A percentile compares a stretch with the other conserved stretches of the same genome.
Evolutionary conservation across 306 rosid species (phyloP).

Genomic region (Alnus glutinosa): DNA sequence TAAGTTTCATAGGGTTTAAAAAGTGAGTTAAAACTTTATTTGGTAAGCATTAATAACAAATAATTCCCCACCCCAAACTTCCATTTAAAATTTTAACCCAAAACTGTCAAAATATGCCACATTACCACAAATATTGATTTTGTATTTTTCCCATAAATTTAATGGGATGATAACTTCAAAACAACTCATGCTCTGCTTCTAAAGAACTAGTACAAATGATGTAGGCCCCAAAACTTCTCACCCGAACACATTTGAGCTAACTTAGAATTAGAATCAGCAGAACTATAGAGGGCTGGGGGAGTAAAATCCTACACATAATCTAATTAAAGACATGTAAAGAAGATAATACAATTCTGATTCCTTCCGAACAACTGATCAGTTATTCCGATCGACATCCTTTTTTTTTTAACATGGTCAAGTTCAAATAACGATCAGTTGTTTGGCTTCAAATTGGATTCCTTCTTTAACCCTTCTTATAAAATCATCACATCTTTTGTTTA

Average conservation of each 20-base stretch:
- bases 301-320: neutral
- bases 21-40: too few relatives aligned
- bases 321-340: neutral
- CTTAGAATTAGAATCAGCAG: neutral
- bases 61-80: too few relatives aligned
- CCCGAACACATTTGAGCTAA: neutral
- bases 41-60: too few relatives aligned
- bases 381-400: too few relatives aligned
- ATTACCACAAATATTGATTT: too few relatives aligned
- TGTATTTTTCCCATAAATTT: neutral
- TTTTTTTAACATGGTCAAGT: neutral
- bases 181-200: neutral
- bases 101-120: too few relatives aligned
- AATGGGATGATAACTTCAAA: neutral
- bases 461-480: constrained; percentile 70
- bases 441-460: constrained; percentile 43
- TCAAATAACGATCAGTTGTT: constrained; percentile 14
- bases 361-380: too few relatives aligned
- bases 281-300: neutral
- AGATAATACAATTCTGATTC: neutral
- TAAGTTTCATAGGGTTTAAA: too few relatives aligned
- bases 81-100: too few relatives aligned
- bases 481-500: constrained; percentile 78
- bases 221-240: neutral
- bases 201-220: neutral